Evolutionary conservation across 257 asterid species (phyloP).

Genomic region (Solanum pimpinellifolium): DNA sequence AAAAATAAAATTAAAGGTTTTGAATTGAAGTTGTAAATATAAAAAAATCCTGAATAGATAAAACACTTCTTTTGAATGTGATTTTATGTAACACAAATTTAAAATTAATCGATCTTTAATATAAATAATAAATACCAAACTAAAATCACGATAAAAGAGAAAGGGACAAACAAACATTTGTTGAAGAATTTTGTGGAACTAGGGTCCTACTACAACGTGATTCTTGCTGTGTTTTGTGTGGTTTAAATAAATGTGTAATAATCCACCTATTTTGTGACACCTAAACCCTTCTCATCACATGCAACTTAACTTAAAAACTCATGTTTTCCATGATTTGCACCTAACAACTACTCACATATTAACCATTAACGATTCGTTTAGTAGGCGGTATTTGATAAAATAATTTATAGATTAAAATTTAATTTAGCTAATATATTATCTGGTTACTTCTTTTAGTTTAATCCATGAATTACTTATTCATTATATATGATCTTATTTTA

Average conservation of each 20-base stretch:
- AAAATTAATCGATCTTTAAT: not conserved
- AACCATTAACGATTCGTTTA: not conserved
- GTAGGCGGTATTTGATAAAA: no score
- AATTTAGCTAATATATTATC: no score
- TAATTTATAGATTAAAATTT: no score
- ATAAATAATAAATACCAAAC: accelerated
- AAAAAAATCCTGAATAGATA: not conserved
- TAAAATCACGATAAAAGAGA: not conserved
- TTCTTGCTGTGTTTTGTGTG: not conserved
- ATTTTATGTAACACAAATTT: accelerated
- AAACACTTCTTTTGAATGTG: accelerated
- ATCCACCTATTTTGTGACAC: not conserved
- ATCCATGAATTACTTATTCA: no score
- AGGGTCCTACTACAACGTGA: not conserved
- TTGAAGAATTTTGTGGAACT: not conserved
- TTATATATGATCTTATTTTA: no score
- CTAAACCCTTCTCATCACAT: not conserved
- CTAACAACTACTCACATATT: not conserved
- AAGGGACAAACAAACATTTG: not conserved
- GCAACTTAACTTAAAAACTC: not conserved
- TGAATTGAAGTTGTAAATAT: not conserved
- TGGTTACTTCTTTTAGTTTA: no score
- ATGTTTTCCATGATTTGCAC: not conserved
- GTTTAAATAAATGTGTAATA: not conserved
- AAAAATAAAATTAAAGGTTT: not conserved